Percentiles rank a stretch among this genome's conserved stretches.
Evolutionary conservation across 1,139 yeast genomes (phyloP).

Genomic region (Candida dubliniensis): DNA sequence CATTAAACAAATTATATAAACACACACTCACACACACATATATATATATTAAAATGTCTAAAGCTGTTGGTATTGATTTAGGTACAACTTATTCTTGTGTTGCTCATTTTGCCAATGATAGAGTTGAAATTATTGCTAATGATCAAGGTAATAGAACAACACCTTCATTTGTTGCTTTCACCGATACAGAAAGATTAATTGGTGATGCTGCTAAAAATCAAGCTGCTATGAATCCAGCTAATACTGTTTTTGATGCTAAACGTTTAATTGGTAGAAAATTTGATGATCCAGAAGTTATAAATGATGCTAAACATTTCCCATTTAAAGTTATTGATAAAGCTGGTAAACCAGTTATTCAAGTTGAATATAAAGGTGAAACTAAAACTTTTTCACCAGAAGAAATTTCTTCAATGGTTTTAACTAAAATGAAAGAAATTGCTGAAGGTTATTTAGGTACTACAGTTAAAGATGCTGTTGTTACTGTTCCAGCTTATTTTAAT

Average conservation of each 20-base stretch:
- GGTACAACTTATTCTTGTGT: slow-evolving; percentile 83
- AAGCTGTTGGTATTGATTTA: slow-evolving; percentile 78
- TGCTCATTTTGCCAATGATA: slow-evolving; percentile 68
- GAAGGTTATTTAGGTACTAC: slow-evolving; percentile 61
- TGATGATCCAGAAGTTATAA: slow-evolving; percentile 55
- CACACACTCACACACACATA: too few relatives aligned
- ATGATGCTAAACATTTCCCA: slow-evolving; percentile 64
- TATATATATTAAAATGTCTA: slow-evolving; percentile 49
- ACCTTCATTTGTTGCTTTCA: slow-evolving; percentile 68
- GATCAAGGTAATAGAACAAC: slow-evolving; percentile 70
- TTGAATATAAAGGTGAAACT: slow-evolving; percentile 66
- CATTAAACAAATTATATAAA: neutral
- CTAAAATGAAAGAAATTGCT: slow-evolving; percentile 68
- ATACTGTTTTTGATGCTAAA: slow-evolving; percentile 69
- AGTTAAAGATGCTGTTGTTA: slow-evolving; percentile 71
- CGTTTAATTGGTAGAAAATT: slow-evolving; percentile 69
- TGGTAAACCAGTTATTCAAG: slow-evolving; percentile 62
- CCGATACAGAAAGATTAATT: slow-evolving; percentile 65
- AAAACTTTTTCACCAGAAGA: slow-evolving; percentile 67
- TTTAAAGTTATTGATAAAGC: slow-evolving; percentile 56
- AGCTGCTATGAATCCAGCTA: slow-evolving; percentile 67
- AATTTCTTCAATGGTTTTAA: slow-evolving; percentile 64
- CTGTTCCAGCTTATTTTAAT: slow-evolving; percentile 66
- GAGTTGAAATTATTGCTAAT: slow-evolving; percentile 68
- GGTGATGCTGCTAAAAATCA: slow-evolving; percentile 76